Evolutionary conservation across 78 protist genomes (phyloP), one percentile per base, ranked within the genome.

Genomic region (Goniomonas avonlea): DNA sequence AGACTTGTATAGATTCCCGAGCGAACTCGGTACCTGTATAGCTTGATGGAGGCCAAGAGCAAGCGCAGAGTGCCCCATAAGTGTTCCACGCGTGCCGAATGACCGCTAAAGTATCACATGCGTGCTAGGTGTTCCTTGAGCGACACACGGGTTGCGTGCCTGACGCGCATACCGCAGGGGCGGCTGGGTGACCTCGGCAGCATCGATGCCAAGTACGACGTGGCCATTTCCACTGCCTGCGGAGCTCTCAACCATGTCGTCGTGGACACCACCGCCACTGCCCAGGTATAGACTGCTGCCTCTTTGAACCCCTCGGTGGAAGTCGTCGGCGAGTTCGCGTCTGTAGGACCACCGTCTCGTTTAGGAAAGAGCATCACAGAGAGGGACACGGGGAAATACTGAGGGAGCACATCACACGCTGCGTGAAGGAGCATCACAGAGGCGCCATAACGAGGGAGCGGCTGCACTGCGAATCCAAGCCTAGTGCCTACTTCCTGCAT

Each of bases 261-360:
- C 5, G 98, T 96, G 21, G 96, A 95, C n/a, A 88, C 59, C 23
- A 66, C 89, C 2, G 71, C 65, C 37, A 38, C 69, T 25, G 89
- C 85, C 34, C 48, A 82, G 61, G 5, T 5, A 23, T 85, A 63
- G 77, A 47, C 77, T 56, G 60, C 85, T 47, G 63, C 91, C 1
- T 99, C 99, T 25, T 76, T 93, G 15, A 90, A 96, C 2, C 91
- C 99, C 5, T 95, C n/a, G n/a, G n/a, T n/a, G n/a, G n/a, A n/a
- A n/a, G n/a, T n/a, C n/a, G n/a, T n/a, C n/a, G n/a, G n/a, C n/a
- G n/a, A n/a, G n/a, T n/a, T n/a, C n/a, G n/a, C n/a, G n/a, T n/a
- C n/a, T n/a, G n/a, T n/a, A n/a, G n/a, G n/a, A n/a, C n/a, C n/a
- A n/a, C n/a, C n/a, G 55, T 92, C 25, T 55, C 23, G n/a, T 38